A percentile compares a stretch with the other conserved stretches of the same genome.
Conservation (phyloP, 73 alveolate genomes). For the Tetrahymena malaccensis region DNA sequence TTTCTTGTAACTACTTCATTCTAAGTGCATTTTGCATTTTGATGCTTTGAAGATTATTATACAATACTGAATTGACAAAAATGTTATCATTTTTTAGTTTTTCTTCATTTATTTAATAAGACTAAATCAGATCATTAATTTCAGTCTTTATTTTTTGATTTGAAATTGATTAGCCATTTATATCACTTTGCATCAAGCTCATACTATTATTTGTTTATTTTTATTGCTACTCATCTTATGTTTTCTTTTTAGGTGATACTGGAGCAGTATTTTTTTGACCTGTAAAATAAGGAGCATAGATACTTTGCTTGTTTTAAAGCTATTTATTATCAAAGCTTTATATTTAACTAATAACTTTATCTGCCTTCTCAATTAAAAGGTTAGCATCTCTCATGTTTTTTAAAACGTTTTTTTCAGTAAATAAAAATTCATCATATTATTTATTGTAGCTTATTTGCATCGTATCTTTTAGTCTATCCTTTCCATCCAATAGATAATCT, state of each 20-base stretch:
- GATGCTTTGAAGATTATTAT: neutral
- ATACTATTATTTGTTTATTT: neutral
- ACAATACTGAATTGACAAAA: neutral
- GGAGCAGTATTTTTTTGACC: neutral
- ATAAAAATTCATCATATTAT: neutral
- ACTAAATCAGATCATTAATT: neutral
- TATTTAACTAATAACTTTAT: neutral
- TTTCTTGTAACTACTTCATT: neutral
- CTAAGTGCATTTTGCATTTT: neutral
- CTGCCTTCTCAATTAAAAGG: neutral
- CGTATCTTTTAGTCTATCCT: neutral
- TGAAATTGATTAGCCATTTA: neutral
- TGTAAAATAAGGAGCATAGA: neutral
- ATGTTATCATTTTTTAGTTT: neutral
- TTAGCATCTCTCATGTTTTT: neutral
- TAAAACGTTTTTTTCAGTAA: neutral
- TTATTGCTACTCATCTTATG: neutral
- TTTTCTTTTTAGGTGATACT: neutral
- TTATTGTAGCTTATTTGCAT: neutral
- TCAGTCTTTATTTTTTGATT: neutral
- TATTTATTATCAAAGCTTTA: neutral
- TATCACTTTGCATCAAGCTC: neutral
- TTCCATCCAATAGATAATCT: neutral
- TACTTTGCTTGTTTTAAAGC: neutral
- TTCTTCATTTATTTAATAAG: neutral